Conservation (phyloP, 129 eudicot genomes). For the Chrysanthemum seticuspe region DNA sequence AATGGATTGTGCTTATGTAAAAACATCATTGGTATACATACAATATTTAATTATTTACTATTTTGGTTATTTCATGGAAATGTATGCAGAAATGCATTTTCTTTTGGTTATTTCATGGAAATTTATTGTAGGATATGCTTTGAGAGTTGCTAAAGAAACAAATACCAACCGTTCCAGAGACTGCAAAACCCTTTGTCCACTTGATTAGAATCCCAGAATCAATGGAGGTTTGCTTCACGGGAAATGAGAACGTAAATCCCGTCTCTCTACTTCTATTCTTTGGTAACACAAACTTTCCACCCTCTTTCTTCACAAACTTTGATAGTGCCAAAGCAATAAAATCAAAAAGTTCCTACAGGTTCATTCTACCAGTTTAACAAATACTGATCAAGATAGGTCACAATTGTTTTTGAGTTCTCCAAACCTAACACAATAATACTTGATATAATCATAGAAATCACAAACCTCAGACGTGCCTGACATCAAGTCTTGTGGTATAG, state of each 20-base stretch:
- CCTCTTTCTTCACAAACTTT: constrained; percentile 62
- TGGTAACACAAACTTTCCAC: constrained; percentile 53
- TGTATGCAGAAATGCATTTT: not conserved
- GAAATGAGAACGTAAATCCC: constrained; percentile 89
- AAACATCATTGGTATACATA: not conserved
- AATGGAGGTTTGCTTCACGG: constrained; percentile 77
- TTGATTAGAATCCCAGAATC: constrained; percentile 74
- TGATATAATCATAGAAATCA: not conserved
- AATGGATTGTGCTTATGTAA: no score
- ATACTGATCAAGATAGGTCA: constrained; percentile 1
- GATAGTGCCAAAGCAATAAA: constrained; percentile 74
- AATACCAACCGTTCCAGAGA: constrained; percentile 67
- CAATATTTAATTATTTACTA: not conserved
- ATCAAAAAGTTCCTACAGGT: constrained; percentile 66
- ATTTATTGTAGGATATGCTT: not conserved
- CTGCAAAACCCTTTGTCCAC: constrained; percentile 93
- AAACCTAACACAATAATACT: not conserved
- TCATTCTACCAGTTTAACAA: not conserved
- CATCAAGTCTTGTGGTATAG: constrained; percentile 79
- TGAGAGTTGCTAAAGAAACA: not conserved
- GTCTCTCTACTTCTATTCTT: constrained; percentile 63
- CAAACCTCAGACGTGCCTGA: constrained; percentile 72
- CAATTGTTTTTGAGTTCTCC: not conserved
- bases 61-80: not conserved
- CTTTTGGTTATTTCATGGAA: not conserved